Base-by-base conservation (phyloP, 2,329 filamentous ascomycete species). In the Leptosphaerulina australis region DNA sequence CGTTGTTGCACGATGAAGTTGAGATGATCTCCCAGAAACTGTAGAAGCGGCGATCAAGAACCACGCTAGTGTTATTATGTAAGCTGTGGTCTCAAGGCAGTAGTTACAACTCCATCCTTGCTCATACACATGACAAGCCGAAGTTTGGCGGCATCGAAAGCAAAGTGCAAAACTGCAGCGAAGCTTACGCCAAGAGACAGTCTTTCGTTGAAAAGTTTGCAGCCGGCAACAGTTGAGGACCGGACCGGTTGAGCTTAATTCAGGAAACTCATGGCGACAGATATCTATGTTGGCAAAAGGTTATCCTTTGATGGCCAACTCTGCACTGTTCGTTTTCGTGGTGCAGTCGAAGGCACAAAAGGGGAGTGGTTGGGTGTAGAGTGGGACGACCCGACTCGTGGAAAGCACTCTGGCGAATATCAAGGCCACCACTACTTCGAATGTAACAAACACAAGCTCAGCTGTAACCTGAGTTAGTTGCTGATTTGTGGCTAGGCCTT, bases 321-420 rank as follows among this genome's bases (percentile, higher is more conserved):
- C 31, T 96, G 92, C 74, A 97, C 93, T 1, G 82, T 97, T 50
- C 86, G 91, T 54, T 97, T 92, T 68, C 76, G 89, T 54, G 94
- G 94, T 34, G 73, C 81, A 25, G 88, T 97, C 6, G 80, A 83
- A 40, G 89, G 88, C 60, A 92, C 91, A 7, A 80, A 83, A 33
- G 90, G 91, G 38, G 79, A 82, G 56, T 97, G 93, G 92, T 81
- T 97, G 25, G 94, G 94, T 36, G 90, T 97, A 37, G 94, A 99
- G 81, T 99, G 94, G 94, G 93, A 97, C 74, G 90, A 97, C 71
- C 78, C 86, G 48, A 81, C 79, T 28, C 83, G 92, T 64, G 94
- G 94, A 54, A 97, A 97, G 77, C 92, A 99, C 74, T 84, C 93
- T 66, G 94, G 94, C 51, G 85, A 87, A 53, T 86, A 95, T 74